A percentile compares a stretch with the other conserved stretches of the same genome.
Conservation (phyloP, 2,329 filamentous ascomycete species). For the Neoarthrinium moseri region DNA sequence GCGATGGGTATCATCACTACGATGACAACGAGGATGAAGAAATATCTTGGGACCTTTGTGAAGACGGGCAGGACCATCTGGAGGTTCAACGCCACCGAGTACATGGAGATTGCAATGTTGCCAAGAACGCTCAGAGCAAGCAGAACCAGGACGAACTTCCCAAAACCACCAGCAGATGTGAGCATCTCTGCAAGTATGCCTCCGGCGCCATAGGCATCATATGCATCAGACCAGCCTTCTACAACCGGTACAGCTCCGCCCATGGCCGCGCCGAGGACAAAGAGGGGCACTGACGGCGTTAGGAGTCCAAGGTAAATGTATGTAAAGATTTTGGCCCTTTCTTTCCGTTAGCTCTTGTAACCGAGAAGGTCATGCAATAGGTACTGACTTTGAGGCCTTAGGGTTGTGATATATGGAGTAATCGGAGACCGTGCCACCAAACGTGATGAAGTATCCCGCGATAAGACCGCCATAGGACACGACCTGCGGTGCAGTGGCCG, state of each 20-base stretch:
- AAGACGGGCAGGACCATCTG: slow-evolving; percentile 40
- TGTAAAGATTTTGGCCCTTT: slow-evolving; percentile 37
- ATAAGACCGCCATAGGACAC: slow-evolving; percentile 45
- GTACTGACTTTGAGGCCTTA: slow-evolving; percentile 35
- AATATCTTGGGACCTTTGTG: slow-evolving; percentile 36
- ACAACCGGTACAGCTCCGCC: slow-evolving; percentile 19
- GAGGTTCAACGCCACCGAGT: slow-evolving; percentile 36
- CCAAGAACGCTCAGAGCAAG: slow-evolving; percentile 36
- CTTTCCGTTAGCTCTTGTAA: slow-evolving; percentile 9
- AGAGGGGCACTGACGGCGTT: slow-evolving; percentile 46
- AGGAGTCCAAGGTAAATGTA: slow-evolving; percentile 53
- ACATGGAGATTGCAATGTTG: slow-evolving; percentile 36
- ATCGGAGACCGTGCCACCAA: slow-evolving; percentile 54
- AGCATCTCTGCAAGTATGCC: slow-evolving; percentile 23
- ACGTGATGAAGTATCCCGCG: slow-evolving; percentile 54
- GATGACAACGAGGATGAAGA: slow-evolving; percentile 38
- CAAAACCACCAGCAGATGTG: slow-evolving; percentile 27
- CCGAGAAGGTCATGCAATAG: neutral
- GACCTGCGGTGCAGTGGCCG: slow-evolving; percentile 23
- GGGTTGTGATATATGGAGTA: slow-evolving; percentile 56
- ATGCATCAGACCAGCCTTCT: slow-evolving; percentile 19
- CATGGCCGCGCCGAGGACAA: slow-evolving; percentile 35
- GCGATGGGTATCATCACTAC: slow-evolving; percentile 39
- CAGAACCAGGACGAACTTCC: slow-evolving; percentile 36
- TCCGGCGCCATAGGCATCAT: slow-evolving; percentile 19